Base-by-base conservation (phyloP, 2,329 filamentous ascomycete genomes). In the Venturiaceae sp. region DNA sequence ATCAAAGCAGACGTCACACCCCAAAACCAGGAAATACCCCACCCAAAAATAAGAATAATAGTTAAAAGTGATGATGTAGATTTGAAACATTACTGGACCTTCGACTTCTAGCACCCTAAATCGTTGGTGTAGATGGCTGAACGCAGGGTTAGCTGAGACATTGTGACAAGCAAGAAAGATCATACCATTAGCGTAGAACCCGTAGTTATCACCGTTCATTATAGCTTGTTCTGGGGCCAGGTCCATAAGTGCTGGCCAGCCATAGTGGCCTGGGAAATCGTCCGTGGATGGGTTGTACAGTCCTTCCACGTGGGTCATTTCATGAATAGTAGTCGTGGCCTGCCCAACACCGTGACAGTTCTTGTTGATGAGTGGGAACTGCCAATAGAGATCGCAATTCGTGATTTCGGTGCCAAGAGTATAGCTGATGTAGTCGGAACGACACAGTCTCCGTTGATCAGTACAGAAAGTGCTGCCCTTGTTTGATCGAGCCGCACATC, bases 371-470 rank as follows among this genome's bases (percentile, higher is more conserved):
- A 39, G 32, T 19, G 55, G 55, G 32, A 57, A 57, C 32, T 21
- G 7, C 55, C 55, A 57, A 23, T 57, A 57, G 6, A 57, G 30
- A 37, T 57, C 55, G 55, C 55, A 57, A 34, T 57, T 57, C 6
- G 55, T 57, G 13, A 57, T 57, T 14, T 50, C 30, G 3, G 19
- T 50, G 19, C 55, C 55, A 16, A 46, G 41, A 3, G 55, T 57
- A 30, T 37, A 34, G 23, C 26, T 32, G 55, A 57, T 57, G 41
- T 57, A 57, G 55, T 57, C 55, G 11, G 55, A 57, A n/a, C 36
- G 36, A 30, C 55, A 57, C 14, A 57, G 41, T n/a, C 16, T 32
- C 26, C 28, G 23, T 11, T 30, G 55, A 36, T 57, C 55, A 21
- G 33, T 58, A 21, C 55, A 58, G 26, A 58, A 52, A 14, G 44